These are phyloP conservation scores for Huntiella decipiens DNA, from an alignment of 2,329 filamentous ascomycete species.

Conservation along the genomic window DNA sequence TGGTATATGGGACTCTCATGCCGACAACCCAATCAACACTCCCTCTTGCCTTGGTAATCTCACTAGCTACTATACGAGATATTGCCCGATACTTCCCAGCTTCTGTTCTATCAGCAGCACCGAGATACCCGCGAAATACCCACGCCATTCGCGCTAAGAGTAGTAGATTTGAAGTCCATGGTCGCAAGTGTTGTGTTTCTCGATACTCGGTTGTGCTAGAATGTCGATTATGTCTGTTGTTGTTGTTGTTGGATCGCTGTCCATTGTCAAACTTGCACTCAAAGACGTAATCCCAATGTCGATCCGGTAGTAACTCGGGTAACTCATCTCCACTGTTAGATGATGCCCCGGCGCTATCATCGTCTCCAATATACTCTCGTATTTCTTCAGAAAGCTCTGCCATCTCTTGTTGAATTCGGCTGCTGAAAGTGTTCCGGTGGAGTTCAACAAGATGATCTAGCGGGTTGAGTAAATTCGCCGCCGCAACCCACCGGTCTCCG, in stretches of 20 bases:
- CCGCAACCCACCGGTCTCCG: background rate
- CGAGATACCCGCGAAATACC: constrained; percentile 3
- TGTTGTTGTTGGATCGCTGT: no score
- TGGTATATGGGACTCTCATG: constrained; percentile 1
- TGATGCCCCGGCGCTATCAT: background rate
- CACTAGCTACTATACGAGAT: constrained; percentile 2
- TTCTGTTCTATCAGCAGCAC: constrained; percentile 1
- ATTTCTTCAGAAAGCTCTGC: background rate
- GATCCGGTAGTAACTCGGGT: constrained; percentile 1
- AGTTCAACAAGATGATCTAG: constrained; percentile 3
- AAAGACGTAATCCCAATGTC: constrained; percentile 3
- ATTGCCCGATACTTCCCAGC: constrained; percentile 5
- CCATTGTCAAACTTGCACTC: no score
- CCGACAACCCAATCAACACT: constrained; percentile 5
- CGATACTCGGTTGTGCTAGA: background rate
- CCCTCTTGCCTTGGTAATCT: constrained; percentile 4
- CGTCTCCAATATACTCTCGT: background rate
- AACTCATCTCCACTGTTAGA: background rate
- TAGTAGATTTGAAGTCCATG: constrained; percentile 6
- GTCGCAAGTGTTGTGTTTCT: constrained; percentile 4
- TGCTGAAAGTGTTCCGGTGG: background rate
- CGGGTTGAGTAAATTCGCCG: background rate
- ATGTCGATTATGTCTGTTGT: no score
- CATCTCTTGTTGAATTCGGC: constrained; percentile 1
- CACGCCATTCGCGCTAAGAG: constrained; percentile 2